Conservation (phyloP, 345 rosid genomes). For the Sapria himalayana region DNA sequence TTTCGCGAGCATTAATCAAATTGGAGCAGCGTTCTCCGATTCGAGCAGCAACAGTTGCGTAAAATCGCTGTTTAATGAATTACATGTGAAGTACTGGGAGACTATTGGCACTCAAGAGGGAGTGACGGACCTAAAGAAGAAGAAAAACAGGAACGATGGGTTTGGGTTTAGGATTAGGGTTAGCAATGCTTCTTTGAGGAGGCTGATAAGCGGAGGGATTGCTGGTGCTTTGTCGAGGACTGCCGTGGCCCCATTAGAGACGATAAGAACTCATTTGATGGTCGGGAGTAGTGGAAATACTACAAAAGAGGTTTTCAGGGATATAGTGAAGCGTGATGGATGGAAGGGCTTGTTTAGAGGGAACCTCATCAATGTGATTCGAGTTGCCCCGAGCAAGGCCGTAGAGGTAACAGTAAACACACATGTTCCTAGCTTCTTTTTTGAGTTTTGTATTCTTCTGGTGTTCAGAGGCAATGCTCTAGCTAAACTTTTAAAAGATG, state of each 20-base stretch:
- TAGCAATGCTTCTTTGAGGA: slow-evolving; percentile 58
- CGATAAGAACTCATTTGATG: slow-evolving; percentile 92
- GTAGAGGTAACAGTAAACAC: no score
- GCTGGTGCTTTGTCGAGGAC: slow-evolving; percentile 94
- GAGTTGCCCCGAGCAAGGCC: slow-evolving; percentile 93
- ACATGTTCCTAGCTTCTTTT: no score
- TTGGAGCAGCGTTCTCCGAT: slow-evolving; percentile 45
- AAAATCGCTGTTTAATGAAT: slow-evolving; percentile 28
- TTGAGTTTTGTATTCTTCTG: no score
- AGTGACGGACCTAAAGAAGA: slow-evolving; percentile 17
- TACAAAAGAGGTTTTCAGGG: slow-evolving; percentile 38
- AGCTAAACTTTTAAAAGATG: no score
- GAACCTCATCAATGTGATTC: slow-evolving; percentile 80
- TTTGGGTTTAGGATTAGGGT: slow-evolving; percentile 58
- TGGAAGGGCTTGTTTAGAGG: slow-evolving; percentile 97
- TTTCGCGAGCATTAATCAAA: slow-evolving; percentile 58
- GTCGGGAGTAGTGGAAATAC: slow-evolving; percentile 82
- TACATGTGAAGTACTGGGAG: slow-evolving; percentile 35
- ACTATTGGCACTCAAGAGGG: slow-evolving; percentile 27
- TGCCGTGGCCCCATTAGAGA: slow-evolving; percentile 91
- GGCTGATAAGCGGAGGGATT: slow-evolving; percentile 70
- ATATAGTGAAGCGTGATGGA: slow-evolving; percentile 75
- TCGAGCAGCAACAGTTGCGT: slow-evolving; percentile 17
- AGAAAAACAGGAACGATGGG: slow-evolving; percentile 24
- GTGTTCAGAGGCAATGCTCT: no score